phyloP scores from a whole-genome alignment of 2,329 filamentous ascomycete genomes.

The Dactylellina drechsleri region DNA sequence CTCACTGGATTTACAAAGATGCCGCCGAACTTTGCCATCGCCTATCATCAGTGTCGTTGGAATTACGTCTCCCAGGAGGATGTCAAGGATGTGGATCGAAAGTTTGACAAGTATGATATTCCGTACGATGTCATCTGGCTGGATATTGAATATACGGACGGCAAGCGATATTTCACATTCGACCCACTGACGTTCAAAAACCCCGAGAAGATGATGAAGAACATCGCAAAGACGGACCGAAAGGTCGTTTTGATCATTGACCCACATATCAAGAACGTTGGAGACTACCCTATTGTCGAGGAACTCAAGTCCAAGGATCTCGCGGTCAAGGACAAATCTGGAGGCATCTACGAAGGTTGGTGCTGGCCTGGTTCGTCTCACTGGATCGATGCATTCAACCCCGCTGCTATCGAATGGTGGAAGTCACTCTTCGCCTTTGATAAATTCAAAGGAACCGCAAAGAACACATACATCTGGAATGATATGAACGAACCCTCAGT shows the following conservation, averaged over 20 bases:
- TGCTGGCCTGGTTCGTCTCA: constrained; percentile 98
- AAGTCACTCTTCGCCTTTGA: constrained; percentile 85
- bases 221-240: constrained; percentile 83
- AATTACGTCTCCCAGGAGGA: constrained; percentile 98
- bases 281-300: constrained; percentile 78
- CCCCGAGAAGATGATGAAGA: constrained; percentile 85
- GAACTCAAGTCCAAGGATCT: constrained; percentile 85
- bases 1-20: constrained; percentile 91
- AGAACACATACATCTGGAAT: constrained; percentile 96
- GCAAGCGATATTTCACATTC: constrained; percentile 98
- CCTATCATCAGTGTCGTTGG: constrained; percentile 97
- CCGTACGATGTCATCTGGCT: constrained; percentile 99
- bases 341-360: constrained; percentile 91
- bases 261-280: constrained; percentile 91
- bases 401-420: constrained; percentile 93
- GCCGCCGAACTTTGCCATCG: constrained; percentile 90
- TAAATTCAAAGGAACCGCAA: constrained; percentile 82
- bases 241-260: constrained; percentile 81
- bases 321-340: constrained; percentile 88
- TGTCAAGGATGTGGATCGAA: constrained; percentile 93
- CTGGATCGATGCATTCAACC: constrained; percentile 97
- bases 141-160: constrained; percentile 96
- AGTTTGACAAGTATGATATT: constrained; percentile 94
- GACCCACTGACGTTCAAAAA: constrained; percentile 88
- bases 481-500: constrained; percentile 99